phyloP scores from a whole-genome alignment of 495 filamentous ascomycete species.

The Tuber borchii region DNA sequence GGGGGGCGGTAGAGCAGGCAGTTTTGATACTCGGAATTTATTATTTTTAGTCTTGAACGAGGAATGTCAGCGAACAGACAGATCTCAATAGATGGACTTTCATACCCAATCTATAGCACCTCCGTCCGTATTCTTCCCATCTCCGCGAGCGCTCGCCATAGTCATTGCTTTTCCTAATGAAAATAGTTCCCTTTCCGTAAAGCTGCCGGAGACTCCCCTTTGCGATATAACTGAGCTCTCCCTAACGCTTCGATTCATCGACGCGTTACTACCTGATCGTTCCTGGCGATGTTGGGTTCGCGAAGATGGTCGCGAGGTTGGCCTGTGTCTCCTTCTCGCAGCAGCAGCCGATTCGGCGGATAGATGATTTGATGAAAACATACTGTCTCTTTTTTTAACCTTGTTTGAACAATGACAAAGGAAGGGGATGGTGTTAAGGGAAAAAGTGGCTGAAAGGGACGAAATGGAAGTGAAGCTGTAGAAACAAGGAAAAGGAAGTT shows the following conservation, averaged over 20 bases:
- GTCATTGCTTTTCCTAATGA: conserved; percentile 15
- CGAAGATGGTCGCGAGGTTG: conserved; percentile 41
- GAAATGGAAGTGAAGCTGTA: background rate
- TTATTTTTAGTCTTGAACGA: conserved; percentile 68
- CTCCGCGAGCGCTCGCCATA: conserved; percentile 21
- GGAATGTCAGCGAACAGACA: conserved; percentile 19
- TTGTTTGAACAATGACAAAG: background rate
- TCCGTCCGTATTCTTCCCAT: conserved; percentile 35
- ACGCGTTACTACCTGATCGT: conserved; percentile 39
- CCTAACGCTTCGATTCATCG: conserved; percentile 23
- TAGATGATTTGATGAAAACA: conserved; percentile 34
- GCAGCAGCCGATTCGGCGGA: conserved; percentile 25
- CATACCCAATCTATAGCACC: conserved; percentile 37
- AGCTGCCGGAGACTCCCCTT: conserved; percentile 15
- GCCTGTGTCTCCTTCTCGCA: conserved; percentile 28
- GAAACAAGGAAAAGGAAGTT: background rate
- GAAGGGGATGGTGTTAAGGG: background rate
- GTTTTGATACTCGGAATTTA: conserved; percentile 76
- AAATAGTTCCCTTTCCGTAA: background rate
- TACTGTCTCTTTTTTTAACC: background rate
- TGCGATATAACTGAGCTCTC: conserved; percentile 29
- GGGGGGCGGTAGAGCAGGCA: conserved; percentile 70
- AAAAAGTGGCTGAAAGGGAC: background rate
- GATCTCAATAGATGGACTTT: background rate
- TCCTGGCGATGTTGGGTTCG: conserved; percentile 49